A percentile compares a stretch with the other conserved stretches of the same genome.
Conservation (phyloP, 345 rosid species). For the Brassica cretica region DNA sequence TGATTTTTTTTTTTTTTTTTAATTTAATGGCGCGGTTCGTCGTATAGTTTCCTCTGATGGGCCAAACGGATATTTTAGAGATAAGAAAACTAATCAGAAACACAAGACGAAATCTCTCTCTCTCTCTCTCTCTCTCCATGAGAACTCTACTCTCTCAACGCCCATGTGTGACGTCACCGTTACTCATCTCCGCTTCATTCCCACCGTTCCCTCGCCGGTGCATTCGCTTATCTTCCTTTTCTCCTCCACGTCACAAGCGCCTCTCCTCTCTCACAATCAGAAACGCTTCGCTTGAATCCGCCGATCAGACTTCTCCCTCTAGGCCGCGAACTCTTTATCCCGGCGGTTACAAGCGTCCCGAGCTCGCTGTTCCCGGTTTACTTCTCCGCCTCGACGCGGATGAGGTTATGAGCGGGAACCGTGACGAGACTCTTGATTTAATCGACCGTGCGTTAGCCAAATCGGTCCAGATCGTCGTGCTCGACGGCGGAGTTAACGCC, state of each 20-base stretch:
- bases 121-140: constrained; percentile 16
- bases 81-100: constrained; percentile 42
- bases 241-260: constrained; percentile 29
- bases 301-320: constrained; percentile 45
- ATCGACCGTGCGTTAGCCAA: constrained; percentile 70
- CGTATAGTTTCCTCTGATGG: constrained; percentile 10
- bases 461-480: constrained; percentile 74
- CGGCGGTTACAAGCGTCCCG: constrained; percentile 92
- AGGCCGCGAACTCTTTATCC: constrained; percentile 81
- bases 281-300: constrained; percentile 38
- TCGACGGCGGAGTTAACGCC: constrained; percentile 59
- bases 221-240: neutral
- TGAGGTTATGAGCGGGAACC: constrained; percentile 50
- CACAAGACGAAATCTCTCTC: constrained; percentile 23
- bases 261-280: constrained; percentile 43
- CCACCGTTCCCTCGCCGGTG: constrained; percentile 25
- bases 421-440: constrained; percentile 51
- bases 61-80: constrained; percentile 23
- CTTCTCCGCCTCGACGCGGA: constrained; percentile 66
- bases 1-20: neutral
- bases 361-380: constrained; percentile 69
- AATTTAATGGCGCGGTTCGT: neutral
- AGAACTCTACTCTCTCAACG: constrained; percentile 35
- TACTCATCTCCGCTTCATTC: constrained; percentile 23
- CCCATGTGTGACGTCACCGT: constrained; percentile 38